phyloP scores from a whole-genome alignment of 2,329 filamentous ascomycete genomes.

The Neoascochyta sp. region DNA sequence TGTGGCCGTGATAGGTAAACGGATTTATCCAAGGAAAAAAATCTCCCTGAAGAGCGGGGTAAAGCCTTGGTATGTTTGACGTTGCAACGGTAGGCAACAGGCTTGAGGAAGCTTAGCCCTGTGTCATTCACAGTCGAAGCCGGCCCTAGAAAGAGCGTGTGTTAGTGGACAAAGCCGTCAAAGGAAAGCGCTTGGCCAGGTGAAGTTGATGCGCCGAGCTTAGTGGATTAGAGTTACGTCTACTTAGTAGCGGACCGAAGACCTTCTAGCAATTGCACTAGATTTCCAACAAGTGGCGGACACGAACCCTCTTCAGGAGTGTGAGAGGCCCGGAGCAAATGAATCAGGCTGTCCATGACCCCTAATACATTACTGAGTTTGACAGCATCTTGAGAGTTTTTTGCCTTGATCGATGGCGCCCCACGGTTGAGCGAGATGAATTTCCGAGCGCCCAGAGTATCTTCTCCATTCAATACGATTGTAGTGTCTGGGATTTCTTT shows the following conservation, averaged over 20 bases:
- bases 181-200: no score
- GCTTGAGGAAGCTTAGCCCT: no score
- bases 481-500: conserved; percentile 7
- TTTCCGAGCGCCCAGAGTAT: conserved; percentile 52
- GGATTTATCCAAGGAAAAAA: no score
- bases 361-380: conserved; percentile 54
- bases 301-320: conserved; percentile 24
- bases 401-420: conserved; percentile 46
- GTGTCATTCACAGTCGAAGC: no score
- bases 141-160: no score
- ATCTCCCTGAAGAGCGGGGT: no score
- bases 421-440: conserved; percentile 58
- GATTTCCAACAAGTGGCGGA: conserved; percentile 64
- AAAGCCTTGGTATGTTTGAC: no score
- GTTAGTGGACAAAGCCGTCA: no score
- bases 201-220: no score
- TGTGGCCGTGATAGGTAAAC: no score
- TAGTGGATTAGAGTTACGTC: no score
- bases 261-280: conserved; percentile 61
- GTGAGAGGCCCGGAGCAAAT: conserved; percentile 55
- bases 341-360: conserved; percentile 58
- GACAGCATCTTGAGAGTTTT: conserved; percentile 17
- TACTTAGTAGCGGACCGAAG: conserved; percentile 50
- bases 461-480: conserved; percentile 54
- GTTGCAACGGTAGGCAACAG: no score